Base-by-base conservation (phyloP, 2,329 filamentous ascomycete genomes). In the Chaetoscypha palmicola region DNA sequence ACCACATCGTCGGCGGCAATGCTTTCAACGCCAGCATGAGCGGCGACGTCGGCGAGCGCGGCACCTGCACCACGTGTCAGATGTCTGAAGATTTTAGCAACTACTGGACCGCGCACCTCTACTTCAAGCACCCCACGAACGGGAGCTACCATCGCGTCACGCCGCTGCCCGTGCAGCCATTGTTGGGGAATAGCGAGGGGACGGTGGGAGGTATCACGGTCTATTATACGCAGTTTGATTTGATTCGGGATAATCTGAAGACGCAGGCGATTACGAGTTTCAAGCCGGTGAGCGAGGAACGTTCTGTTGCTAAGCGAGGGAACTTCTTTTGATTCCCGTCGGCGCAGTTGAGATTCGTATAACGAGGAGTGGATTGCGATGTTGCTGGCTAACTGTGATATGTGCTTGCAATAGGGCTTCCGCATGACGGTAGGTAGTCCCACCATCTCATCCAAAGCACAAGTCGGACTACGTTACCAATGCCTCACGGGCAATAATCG, bases 41-140 rank as follows among this genome's bases (percentile, higher is more conserved):
- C 1, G 48, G 48, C 10, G 48, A 51, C 26, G 46, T 51, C 32
- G 41, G 48, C 8, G 40, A 38, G 14, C 44, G 48, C 5, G 43
- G 36, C 2, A 48, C 42, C 16, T 52, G 50, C 30, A 52, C 50
- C n/a, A 52, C 50, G 3, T 52, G 50, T 28, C 47, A 49, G 16
- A 49, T 50, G 41, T 34, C 53, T 23, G 43, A 50, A 5, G 51
- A 49, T 22, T 50, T 50, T 23, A 48, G 46, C 21, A 64, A 51
- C 42, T 55, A 64, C 28, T 59, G 58, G 37, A 63, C 40, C 11
- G 56, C 57, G 38, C 57, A 55, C n/a, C 22, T 52, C 14, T 52
- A 41, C 43, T 52, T 52, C 30, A 50, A 51, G 34, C 40, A 45
- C 38, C 45, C 49, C 19, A 37, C 46, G 10, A 52, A 52, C 28